Evolutionary conservation across 2,329 filamentous ascomycete genomes (phyloP), one percentile per base, ranked within the genome.

Genomic region (Phyllachora maydis): DNA sequence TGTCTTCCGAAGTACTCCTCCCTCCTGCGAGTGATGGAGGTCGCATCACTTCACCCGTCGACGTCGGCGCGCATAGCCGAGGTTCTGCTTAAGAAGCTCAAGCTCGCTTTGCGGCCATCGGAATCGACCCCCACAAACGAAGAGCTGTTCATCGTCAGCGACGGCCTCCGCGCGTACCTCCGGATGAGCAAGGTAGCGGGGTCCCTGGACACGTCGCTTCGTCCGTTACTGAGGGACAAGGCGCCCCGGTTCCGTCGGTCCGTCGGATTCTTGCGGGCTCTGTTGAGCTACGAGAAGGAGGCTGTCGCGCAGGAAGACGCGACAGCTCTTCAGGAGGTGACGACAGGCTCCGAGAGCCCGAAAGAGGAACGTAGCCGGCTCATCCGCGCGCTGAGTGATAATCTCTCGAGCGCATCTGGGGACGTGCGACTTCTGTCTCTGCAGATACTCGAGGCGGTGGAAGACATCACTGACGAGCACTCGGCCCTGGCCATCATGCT

Each of bases 381-480:
- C 8, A 56, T 70, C 9, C 52, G 55, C 19, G 63, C 67, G 3
- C 52, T 93, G 3, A 58, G 83, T 26, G 54, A 62, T 8, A 90
- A 85, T 32, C 55, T 98, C 11, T 65, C 71, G 4, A 69, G 71
- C 1, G 65, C 75, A 8, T 85, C 75, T 6, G 76, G 83, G 35
- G 56, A 70, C 8, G 54, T 92, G 24, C 66, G 85, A 19, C 52
- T 78, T 7, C 60, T 65, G 6, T 81, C 77, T 11, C 49, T 98
- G 19, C 65, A 69, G 28, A 55, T 93, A 14, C 49, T 95, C 8
- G 59, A 65, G 19, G 54, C 65, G 17, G 47, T 88, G 10, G 53
- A 66, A 23, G 47, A 24, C 33, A 55, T 49, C 26, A 48, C 41
- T 18, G 56, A 59, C 25, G 53, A 59, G 29, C 47, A 57, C 21